A percentile compares a stretch with the other conserved stretches of the same genome.
These are phyloP conservation scores for Lepidium campestre DNA, from an alignment of 441 rosid species.

Conservation along the genomic window DNA sequence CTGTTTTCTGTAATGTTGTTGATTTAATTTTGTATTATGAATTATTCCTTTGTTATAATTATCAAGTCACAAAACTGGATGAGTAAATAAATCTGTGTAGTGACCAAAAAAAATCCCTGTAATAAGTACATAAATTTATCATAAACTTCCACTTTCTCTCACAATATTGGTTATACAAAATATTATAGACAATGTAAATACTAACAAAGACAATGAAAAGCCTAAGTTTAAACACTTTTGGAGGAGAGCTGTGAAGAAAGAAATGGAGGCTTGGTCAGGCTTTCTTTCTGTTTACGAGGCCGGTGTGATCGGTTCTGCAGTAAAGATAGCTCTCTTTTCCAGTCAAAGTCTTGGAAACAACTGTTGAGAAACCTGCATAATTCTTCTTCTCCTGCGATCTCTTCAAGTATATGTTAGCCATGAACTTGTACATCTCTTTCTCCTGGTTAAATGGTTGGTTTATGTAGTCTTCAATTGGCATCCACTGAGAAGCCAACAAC, in stretches of 20 bases:
- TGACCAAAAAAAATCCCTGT: too few species aligned
- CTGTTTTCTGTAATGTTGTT: neutral
- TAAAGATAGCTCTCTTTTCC: neutral
- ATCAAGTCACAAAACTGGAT: neutral
- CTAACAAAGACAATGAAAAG: too few species aligned
- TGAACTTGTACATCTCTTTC: slow-evolving; percentile 29
- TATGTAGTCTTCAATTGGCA: slow-evolving; percentile 48
- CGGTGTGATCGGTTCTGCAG: neutral
- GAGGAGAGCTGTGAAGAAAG: too few species aligned
- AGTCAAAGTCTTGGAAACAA: neutral
- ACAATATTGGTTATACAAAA: too few species aligned
- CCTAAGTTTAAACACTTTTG: too few species aligned
- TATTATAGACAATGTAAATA: too few species aligned
- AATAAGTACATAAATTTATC: too few species aligned
- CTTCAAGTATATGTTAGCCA: slow-evolving; percentile 45
- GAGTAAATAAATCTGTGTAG: too few species aligned
- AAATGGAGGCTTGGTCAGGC: neutral
- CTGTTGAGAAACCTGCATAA: neutral
- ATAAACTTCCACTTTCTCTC: too few species aligned
- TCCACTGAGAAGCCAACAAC: slow-evolving; percentile 42
- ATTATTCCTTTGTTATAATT: neutral
- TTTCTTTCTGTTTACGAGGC: neutral
- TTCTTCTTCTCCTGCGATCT: slow-evolving; percentile 21
- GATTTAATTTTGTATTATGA: neutral
- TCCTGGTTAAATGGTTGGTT: slow-evolving; percentile 33